Conservation (phyloP, 176 grass and related monocot species). For the Tuctoria greenei region DNA sequence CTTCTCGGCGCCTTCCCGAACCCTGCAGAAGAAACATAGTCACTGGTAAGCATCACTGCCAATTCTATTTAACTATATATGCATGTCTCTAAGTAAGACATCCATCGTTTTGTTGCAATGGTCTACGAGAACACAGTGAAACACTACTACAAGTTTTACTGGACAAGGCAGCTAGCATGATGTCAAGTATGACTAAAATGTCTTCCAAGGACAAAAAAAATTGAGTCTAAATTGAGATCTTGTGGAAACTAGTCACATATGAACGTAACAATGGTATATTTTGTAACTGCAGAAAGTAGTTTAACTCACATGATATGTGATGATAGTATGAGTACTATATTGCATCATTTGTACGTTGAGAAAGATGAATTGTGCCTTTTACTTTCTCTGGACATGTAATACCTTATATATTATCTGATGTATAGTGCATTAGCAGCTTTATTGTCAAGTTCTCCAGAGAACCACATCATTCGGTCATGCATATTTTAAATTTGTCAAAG, state of each 20-base stretch:
- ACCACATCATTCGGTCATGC: neutral
- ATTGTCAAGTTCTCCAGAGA: neutral
- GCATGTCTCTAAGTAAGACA: neutral
- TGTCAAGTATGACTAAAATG: neutral
- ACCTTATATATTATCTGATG: neutral
- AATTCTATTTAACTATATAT: no score
- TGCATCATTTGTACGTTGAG: conserved; percentile 21
- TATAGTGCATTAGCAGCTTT: neutral
- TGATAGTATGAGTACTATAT: conserved; percentile 16
- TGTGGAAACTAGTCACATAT: neutral
- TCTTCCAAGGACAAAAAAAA: neutral
- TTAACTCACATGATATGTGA: neutral
- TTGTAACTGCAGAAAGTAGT: neutral
- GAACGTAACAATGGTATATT: neutral
- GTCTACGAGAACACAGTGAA: no score
- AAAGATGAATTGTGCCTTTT: neutral
- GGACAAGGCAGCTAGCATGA: neutral
- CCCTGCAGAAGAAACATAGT: no score
- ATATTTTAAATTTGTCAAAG: neutral
- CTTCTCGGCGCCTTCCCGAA: no score
- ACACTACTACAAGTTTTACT: neutral
- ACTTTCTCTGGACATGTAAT: neutral
- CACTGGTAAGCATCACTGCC: no score
- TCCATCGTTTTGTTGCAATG: neutral
- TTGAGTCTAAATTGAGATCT: neutral